A percentile compares a stretch with the other conserved stretches of the same genome.
These are phyloP conservation scores for Plectosphaerella plurivora DNA, from an alignment of 2,329 filamentous ascomycete species.

Conservation along the genomic window DNA sequence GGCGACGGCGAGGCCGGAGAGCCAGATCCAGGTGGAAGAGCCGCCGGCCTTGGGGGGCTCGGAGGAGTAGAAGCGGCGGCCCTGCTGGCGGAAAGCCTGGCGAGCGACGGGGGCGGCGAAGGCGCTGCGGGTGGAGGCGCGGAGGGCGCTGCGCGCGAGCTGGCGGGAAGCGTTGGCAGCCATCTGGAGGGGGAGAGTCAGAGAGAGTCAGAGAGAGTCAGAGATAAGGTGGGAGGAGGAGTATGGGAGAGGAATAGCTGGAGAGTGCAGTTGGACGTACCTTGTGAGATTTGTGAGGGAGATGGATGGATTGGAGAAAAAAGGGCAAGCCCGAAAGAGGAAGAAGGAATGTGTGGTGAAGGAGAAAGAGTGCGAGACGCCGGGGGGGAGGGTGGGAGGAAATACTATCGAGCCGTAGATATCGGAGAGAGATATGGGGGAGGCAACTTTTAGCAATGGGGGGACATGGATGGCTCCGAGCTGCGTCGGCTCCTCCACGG, in stretches of 20 bases:
- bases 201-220: slow-evolving; percentile 1
- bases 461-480: too few relatives aligned
- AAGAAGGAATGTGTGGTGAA: neutral
- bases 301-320: neutral
- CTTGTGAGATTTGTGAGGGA: neutral
- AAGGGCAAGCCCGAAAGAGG: neutral
- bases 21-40: slow-evolving; percentile 47
- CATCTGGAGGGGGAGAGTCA: slow-evolving; percentile 27
- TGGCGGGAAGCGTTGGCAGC: slow-evolving; percentile 43
- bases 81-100: slow-evolving; percentile 68
- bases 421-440: too few relatives aligned
- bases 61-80: slow-evolving; percentile 76
- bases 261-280: neutral
- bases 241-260: neutral
- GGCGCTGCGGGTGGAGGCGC: slow-evolving; percentile 53
- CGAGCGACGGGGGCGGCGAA: slow-evolving; percentile 53
- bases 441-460: too few relatives aligned
- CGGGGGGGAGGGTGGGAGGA: too few relatives aligned
- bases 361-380: neutral
- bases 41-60: slow-evolving; percentile 52
- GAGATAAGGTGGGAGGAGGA: neutral
- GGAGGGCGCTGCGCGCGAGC: slow-evolving; percentile 54
- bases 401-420: too few relatives aligned
- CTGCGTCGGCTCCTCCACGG: too few relatives aligned
- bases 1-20: slow-evolving; percentile 53